These are phyloP conservation scores for Betula pendula DNA, from an alignment of 306 rosid species.

Conservation along the genomic window DNA sequence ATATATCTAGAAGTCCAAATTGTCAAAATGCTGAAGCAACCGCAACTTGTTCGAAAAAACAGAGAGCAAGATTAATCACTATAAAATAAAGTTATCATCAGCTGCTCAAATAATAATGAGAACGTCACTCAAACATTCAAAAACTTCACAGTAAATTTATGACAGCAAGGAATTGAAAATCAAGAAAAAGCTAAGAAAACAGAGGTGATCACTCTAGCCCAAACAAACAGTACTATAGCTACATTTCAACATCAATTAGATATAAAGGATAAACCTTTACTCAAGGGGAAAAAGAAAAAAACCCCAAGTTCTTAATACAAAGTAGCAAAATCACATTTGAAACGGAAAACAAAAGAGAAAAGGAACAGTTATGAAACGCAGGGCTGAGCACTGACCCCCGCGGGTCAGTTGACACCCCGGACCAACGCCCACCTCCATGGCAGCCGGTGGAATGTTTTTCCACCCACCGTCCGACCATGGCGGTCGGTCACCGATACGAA, in stretches of 20 bases:
- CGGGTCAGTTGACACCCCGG: too few relatives aligned
- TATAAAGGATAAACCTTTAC: constrained; percentile 24
- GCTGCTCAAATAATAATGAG: background rate
- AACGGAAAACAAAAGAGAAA: background rate
- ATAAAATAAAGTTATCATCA: constrained; percentile 3
- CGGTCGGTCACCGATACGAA: too few relatives aligned
- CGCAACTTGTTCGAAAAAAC: background rate
- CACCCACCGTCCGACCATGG: too few relatives aligned
- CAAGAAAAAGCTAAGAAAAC: background rate
- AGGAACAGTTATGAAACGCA: background rate
- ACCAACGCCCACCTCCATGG: too few relatives aligned
- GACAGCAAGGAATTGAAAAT: background rate
- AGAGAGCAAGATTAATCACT: background rate
- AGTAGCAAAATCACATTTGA: background rate
- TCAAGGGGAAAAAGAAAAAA: background rate
- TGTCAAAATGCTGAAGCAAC: constrained; percentile 17
- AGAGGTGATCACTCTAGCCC: constrained; percentile 13
- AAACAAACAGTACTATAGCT: constrained; percentile 17
- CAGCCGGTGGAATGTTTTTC: too few relatives aligned
- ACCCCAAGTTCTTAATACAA: background rate
- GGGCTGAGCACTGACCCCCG: too few relatives aligned
- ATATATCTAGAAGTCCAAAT: constrained; percentile 12
- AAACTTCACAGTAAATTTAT: background rate
- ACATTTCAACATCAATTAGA: constrained; percentile 23
- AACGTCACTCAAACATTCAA: background rate